These are phyloP conservation scores for Teratosphaeria epicoccoides DNA, from an alignment of 2,329 filamentous ascomycete species.

Conservation along the genomic window DNA sequence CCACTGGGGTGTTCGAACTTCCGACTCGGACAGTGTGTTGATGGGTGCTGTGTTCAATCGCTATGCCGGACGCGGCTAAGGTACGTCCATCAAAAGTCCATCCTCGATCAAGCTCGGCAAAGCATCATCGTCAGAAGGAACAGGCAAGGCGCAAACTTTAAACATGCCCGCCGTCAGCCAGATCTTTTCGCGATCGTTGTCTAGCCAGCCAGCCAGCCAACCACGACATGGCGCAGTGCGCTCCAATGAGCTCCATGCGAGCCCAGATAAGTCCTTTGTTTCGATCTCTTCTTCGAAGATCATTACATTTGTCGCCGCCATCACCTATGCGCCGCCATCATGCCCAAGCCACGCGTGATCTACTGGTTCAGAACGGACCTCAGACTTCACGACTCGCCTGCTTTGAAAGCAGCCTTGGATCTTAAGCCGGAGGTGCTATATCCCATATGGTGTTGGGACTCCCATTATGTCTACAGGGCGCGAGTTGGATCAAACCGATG, in stretches of 20 bases:
- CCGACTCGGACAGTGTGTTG: too few species aligned
- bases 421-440: constrained; percentile 62
- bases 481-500: constrained; percentile 63
- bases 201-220: neutral
- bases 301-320: neutral
- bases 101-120: too few species aligned
- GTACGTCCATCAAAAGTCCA: too few species aligned
- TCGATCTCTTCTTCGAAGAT: neutral
- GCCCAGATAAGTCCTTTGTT: neutral
- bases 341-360: constrained; percentile 46
- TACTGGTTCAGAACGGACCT: constrained; percentile 62
- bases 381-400: constrained; percentile 66
- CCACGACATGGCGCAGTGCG: neutral
- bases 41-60: too few species aligned
- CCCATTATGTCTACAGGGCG: constrained; percentile 65
- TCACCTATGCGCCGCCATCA: constrained; percentile 3
- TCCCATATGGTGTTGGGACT: constrained; percentile 72
- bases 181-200: neutral
- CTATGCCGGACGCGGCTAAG: too few species aligned
- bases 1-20: too few species aligned
- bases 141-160: neutral
- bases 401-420: constrained; percentile 59
- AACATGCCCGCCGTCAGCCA: neutral
- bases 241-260: neutral
- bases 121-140: neutral